Conservation (phyloP, 768 basidiomycete species). For the Lyophyllum shimeji region DNA sequence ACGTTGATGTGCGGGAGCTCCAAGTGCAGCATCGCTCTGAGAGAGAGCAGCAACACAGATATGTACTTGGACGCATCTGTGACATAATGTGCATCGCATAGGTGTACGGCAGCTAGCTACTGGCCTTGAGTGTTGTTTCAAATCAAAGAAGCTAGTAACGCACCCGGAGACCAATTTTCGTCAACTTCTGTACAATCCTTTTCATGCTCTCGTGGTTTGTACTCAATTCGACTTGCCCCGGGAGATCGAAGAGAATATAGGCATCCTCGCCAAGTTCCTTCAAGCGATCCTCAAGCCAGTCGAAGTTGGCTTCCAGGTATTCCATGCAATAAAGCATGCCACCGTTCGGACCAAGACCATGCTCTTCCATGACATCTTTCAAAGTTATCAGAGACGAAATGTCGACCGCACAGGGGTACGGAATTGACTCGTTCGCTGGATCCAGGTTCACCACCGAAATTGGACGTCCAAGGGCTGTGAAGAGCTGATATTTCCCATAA, state of each 20-base stretch:
- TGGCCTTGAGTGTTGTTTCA: background rate
- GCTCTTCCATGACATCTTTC: constrained; percentile 80
- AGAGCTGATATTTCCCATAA: constrained; percentile 85
- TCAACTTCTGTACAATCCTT: constrained; percentile 68
- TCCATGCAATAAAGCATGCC: constrained; percentile 97
- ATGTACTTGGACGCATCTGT: constrained; percentile 96
- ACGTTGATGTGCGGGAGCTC: constrained; percentile 99
- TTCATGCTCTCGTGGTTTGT: constrained; percentile 94
- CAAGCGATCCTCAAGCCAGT: constrained; percentile 77
- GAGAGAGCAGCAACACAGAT: constrained; percentile 85
- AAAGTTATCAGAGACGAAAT: constrained; percentile 86
- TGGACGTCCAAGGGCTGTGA: constrained; percentile 82
- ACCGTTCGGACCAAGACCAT: constrained; percentile 91
- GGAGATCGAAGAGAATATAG: constrained; percentile 93
- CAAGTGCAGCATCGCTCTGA: constrained; percentile 97
- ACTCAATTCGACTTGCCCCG: constrained; percentile 96
- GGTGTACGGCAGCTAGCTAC: constrained; percentile 90
- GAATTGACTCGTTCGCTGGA: constrained; percentile 86
- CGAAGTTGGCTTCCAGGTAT: constrained; percentile 92
- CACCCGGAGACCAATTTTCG: constrained; percentile 83
- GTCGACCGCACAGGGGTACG: constrained; percentile 89
- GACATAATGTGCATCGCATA: constrained; percentile 97
- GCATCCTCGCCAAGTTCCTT: constrained; percentile 66
- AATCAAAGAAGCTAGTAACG: constrained; percentile 27
- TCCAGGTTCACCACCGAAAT: constrained; percentile 94